Conservation (phyloP, 164 flowering plant species). For the Santalum album region DNA sequence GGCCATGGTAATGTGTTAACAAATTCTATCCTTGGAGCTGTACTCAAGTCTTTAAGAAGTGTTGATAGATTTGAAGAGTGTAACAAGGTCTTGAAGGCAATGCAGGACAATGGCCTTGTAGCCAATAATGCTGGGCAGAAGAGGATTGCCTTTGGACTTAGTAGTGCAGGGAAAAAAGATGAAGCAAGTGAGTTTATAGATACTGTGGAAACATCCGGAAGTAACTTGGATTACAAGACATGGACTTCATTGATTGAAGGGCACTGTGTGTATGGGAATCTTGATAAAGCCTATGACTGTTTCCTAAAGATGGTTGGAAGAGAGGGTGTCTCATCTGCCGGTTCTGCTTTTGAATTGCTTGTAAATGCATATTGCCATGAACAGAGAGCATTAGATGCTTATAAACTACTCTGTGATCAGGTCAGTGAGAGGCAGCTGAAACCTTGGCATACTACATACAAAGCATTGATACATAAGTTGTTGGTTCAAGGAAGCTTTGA, state of each 20-base stretch:
- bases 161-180: constrained; percentile 31
- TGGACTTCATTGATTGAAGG: constrained; percentile 54
- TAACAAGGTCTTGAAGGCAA: constrained; percentile 43
- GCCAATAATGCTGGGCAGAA: constrained; percentile 22
- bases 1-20: constrained; percentile 40
- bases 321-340: constrained; percentile 29
- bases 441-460: constrained; percentile 56
- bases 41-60: constrained; percentile 53
- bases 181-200: constrained; percentile 37
- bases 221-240: constrained; percentile 18
- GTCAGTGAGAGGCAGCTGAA: constrained; percentile 30
- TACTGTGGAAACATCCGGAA: constrained; percentile 22
- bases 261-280: constrained; percentile 43
- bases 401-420: constrained; percentile 30
- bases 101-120: constrained; percentile 48
- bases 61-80: constrained; percentile 51
- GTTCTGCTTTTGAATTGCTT: constrained; percentile 39
- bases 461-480: constrained; percentile 36
- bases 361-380: constrained; percentile 38
- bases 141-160: constrained; percentile 32
- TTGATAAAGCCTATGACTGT: constrained; percentile 42
- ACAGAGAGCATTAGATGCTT: constrained; percentile 42
- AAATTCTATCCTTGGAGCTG: constrained; percentile 28
- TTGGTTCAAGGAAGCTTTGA: constrained; percentile 39
- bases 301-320: constrained; percentile 39